Evolutionary conservation across 2,329 filamentous ascomycete species (phyloP), one percentile per base, ranked within the genome.

Genomic region (Phoma herbarum): DNA sequence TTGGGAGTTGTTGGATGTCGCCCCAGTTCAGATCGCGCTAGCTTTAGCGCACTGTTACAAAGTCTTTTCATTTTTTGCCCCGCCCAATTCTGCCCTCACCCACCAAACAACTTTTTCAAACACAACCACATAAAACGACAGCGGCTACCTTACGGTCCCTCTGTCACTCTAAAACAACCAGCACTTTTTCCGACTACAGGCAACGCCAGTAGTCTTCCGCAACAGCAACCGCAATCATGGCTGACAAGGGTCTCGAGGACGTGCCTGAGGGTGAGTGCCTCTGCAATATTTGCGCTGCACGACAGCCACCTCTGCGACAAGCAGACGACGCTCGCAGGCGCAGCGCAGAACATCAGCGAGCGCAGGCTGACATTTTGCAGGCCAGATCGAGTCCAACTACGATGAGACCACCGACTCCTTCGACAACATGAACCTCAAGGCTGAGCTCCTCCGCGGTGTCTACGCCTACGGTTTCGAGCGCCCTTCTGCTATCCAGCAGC

Each of bases 381-480:
- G 90, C 83, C 93, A 96, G 86, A 99, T 99, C 87, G 96, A 99
- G 88, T 97, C 93, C 80, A 99, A 99, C 92, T 99, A 98, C 86
- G 95, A 99, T 88, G 93, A 98, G 88, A 93, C 94, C 77, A 94
- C 95, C 83, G 96, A 99, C 84, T 97, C 93, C 64, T 99, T 99
- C 84, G 95, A 99, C 84, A 87, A 93, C 76, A 99, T 99, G 95
- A 90, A 89, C 84, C 88, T 99, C 78, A 97, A 96, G 88, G 79
- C 92, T 68, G 95, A 99, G 86, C 91, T 99, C 78, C 92, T 99
- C 79, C 93, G 95, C 84, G 95, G 91, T 85, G 92, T 99, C 81
- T 99, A 98, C 83, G 95, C 95, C 80, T 99, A 99, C 82, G 95
- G 95, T 91, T 99, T 99, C 86, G 95, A 99, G 89, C 93, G 95